Evolutionary conservation across 352 stramenopile species (phyloP).

Genomic region (Paralagenidium karlingii): DNA sequence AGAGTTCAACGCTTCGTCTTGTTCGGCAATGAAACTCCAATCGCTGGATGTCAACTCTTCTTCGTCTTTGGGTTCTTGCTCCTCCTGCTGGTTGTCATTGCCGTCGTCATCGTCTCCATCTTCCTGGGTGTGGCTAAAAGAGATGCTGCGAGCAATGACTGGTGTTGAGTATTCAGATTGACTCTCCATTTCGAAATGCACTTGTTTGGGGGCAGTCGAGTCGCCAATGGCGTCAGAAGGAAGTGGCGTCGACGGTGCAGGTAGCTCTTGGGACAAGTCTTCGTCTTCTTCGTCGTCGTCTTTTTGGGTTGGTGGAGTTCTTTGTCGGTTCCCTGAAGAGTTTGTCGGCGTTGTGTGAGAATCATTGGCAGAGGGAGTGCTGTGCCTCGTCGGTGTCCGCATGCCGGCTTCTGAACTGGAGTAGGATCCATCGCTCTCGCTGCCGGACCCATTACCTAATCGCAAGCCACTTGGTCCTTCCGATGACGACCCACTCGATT

Average conservation of each 20-base stretch:
- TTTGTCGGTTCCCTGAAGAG: constrained; percentile 4
- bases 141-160: constrained; percentile 40
- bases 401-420: constrained; percentile 11
- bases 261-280: constrained; percentile 1
- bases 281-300: constrained; percentile 2
- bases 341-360: constrained; percentile 16
- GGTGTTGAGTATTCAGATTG: constrained; percentile 36
- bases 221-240: constrained; percentile 1
- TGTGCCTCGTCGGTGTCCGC: constrained; percentile 1
- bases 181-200: constrained; percentile 42
- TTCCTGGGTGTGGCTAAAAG: constrained; percentile 30
- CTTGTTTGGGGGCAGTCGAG: constrained; percentile 20
- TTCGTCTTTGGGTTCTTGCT: no score
- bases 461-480: no score
- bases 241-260: constrained; percentile 3
- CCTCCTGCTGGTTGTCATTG: no score
- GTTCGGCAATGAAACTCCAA: no score
- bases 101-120: constrained; percentile 19
- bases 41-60: no score
- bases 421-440: constrained; percentile 14
- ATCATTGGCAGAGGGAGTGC: background rate
- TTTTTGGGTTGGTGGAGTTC: background rate
- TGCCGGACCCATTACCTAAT: no score
- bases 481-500: no score
- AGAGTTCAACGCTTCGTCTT: no score